phyloP scores from a whole-genome alignment of 768 basidiomycete genomes.

The Gelatoporia subvermispora region DNA sequence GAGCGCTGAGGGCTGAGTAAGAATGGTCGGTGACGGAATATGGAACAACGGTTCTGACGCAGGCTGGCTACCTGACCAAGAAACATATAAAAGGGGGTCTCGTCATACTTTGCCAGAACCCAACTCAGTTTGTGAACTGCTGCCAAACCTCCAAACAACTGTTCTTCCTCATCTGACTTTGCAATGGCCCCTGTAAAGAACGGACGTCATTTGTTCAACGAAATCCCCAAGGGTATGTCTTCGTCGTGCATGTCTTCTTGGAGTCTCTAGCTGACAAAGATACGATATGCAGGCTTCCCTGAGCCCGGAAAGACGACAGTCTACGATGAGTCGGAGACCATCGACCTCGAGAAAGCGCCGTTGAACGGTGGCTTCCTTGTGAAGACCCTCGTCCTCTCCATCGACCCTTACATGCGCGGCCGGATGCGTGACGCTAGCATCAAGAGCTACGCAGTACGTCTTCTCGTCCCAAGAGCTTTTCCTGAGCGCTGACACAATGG shows the following conservation, averaged over 20 bases:
- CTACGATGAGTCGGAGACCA: slow-evolving; percentile 22
- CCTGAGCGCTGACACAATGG: neutral
- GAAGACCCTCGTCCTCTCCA: slow-evolving; percentile 21
- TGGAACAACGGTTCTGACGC: no score
- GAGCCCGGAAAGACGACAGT: slow-evolving; percentile 25
- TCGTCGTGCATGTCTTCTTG: no score
- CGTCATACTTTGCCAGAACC: no score
- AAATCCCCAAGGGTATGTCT: slow-evolving; percentile 23
- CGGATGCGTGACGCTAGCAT: slow-evolving; percentile 8
- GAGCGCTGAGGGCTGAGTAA: no score
- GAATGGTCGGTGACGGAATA: no score
- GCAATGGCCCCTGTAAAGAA: slow-evolving; percentile 24
- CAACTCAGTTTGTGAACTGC: no score
- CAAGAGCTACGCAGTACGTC: slow-evolving; percentile 10
- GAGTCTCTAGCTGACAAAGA: no score
- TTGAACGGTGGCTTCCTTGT: slow-evolving; percentile 26
- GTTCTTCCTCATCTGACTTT: neutral
- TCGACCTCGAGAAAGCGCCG: slow-evolving; percentile 22
- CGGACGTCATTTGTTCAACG: slow-evolving; percentile 24
- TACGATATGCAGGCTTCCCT: slow-evolving; percentile 17
- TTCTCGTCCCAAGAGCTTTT: neutral
- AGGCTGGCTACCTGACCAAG: no score
- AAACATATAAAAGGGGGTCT: no score
- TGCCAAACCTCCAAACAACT: neutral
- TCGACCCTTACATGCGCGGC: slow-evolving; percentile 15